A percentile compares a stretch with the other conserved stretches of the same genome.
Conservation (phyloP, 2,329 filamentous ascomycete species). For the Hymenoscyphus occultus region DNA sequence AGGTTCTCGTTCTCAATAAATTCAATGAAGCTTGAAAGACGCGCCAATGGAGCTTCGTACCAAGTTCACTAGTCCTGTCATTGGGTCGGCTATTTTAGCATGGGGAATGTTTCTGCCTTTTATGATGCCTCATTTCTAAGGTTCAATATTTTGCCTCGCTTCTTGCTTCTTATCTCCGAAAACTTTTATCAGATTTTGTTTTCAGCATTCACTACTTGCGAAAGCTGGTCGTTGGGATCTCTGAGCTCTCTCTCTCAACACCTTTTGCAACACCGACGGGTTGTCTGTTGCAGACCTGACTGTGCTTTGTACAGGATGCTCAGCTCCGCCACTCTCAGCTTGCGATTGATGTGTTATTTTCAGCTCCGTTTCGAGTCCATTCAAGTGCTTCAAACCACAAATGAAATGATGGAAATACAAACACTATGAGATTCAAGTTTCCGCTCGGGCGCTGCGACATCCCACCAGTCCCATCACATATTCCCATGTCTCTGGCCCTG, state of each 20-base stretch:
- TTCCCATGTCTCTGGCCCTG: conserved; percentile 15
- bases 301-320: not conserved
- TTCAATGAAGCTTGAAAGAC: not conserved
- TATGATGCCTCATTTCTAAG: not conserved
- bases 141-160: not conserved
- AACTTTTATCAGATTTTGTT: not conserved
- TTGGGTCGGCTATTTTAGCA: not conserved
- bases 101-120: conserved; percentile 3
- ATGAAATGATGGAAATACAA: conserved; percentile 10
- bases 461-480: not conserved
- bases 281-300: not conserved
- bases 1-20: not conserved
- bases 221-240: too few relatives aligned
- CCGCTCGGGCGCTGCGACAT: conserved; percentile 6
- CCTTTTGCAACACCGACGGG: not conserved
- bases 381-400: not conserved
- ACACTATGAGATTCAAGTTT: conserved; percentile 21
- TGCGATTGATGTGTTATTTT: not conserved
- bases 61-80: not conserved
- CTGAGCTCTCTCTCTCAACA: not conserved
- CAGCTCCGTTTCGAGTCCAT: conserved; percentile 1
- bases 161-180: not conserved
- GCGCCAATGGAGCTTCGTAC: not conserved
- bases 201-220: not conserved
- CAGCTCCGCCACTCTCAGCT: conserved; percentile 3